Base-by-base conservation (phyloP, 1,139 yeast genomes). In the Candida buenavistaensis region DNA sequence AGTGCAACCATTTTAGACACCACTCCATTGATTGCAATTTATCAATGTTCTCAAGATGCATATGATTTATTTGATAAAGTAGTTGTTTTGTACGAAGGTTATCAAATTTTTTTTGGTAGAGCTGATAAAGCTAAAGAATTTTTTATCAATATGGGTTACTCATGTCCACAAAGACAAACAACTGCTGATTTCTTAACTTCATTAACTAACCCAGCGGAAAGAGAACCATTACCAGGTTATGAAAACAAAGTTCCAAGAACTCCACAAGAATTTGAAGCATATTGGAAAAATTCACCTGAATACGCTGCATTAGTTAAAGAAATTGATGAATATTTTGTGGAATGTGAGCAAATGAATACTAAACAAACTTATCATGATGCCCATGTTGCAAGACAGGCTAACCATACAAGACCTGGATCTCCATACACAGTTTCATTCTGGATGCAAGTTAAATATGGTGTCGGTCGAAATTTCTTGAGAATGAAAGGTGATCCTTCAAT, bases 151-250 rank as follows among this genome's bases (percentile, higher is more conserved):
- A 63, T 74, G 75, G 81, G 81, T 5, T 76, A 59, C 46, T 57
- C 70, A 11, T 83, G 89, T 52, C 83, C 86, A 23, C 68, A 73
- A 23, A 78, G 95, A 57, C 89, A 83, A 63, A 82, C 94, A 6
- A 82, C 92, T 40, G 87, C 90, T 16, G 96, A 87, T 56, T 87
- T 75, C 57, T 67, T 86, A 50, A 85, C 95, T 3, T 77, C 90
- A 1, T 63, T 84, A 30, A 82, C 94, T 2, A 79, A 79, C 47
- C 88, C 92, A 8, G 59, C 68, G 5, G 90, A 82, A 54, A 72
- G 92, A 55, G 57, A 63, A 9, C 58, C 75, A 8, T 57, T 57
- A 35, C 55, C 62, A 13, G 92, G 88, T 2, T 70, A 50, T 39
- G 63, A 60, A 38, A 35, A 33, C 14, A 50, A 44, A 33, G 62